These are phyloP conservation scores for Hortiboletus campestris DNA, from an alignment of 768 basidiomycete species.

Conservation along the genomic window DNA sequence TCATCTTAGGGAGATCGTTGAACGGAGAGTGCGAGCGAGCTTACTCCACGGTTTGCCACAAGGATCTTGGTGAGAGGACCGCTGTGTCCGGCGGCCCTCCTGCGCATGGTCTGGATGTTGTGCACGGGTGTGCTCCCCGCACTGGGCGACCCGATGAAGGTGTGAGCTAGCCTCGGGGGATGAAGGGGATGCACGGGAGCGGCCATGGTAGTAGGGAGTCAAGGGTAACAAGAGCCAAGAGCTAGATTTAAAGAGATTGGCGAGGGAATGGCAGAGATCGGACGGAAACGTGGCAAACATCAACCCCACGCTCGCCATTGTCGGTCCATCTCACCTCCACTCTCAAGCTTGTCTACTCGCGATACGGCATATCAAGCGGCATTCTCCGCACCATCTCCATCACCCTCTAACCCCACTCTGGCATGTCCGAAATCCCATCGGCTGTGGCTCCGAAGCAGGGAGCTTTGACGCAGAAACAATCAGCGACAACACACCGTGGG, in stretches of 20 bases:
- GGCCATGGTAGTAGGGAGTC: slow-evolving; percentile 23
- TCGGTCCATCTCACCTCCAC: background rate
- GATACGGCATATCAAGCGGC: slow-evolving; percentile 34
- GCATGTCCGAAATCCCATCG: slow-evolving; percentile 3
- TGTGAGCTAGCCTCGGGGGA: slow-evolving; percentile 69
- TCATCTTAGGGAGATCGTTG: slow-evolving; percentile 1
- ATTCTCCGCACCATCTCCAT: slow-evolving; percentile 24
- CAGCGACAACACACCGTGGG: background rate
- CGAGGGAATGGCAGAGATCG: background rate
- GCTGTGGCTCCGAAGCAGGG: background rate
- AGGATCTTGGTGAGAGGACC: slow-evolving; percentile 90
- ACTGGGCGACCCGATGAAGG: slow-evolving; percentile 72
- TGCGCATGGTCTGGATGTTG: slow-evolving; percentile 86
- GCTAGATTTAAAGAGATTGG: slow-evolving; percentile 9
- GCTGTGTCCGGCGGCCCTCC: slow-evolving; percentile 87
- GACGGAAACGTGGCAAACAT: no score
- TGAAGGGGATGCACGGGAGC: slow-evolving; percentile 46
- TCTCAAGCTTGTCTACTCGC: slow-evolving; percentile 6
- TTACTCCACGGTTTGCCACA: slow-evolving; percentile 87
- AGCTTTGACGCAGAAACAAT: background rate
- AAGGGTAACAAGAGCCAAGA: slow-evolving; percentile 1
- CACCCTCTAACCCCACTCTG: background rate
- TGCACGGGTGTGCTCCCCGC: slow-evolving; percentile 84
- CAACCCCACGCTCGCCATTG: background rate
- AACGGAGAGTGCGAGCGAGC: slow-evolving; percentile 28